phyloP scores from a whole-genome alignment of 306 rosid genomes.

The Senna tora region DNA sequence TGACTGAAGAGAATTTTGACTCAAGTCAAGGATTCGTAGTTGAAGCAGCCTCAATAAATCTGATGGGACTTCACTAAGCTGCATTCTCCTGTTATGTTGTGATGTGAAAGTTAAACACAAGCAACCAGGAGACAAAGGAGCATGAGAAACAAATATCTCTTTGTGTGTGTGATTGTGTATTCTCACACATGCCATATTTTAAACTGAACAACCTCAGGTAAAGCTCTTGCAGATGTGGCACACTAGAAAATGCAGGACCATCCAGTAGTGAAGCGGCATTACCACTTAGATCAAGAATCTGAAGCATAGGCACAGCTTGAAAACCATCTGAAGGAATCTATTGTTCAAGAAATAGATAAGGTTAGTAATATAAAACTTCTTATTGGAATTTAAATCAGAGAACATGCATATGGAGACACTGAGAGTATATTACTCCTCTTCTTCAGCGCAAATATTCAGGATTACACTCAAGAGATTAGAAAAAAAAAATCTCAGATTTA shows the following conservation, averaged over 20 bases:
- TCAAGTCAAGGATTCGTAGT: slow-evolving; percentile 71
- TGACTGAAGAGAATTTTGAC: slow-evolving; percentile 84
- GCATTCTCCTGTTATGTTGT: slow-evolving; percentile 71
- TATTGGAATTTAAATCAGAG: slow-evolving; percentile 24
- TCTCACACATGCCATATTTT: slow-evolving; percentile 32
- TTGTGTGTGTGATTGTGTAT: slow-evolving; percentile 18
- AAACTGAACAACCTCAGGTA: slow-evolving; percentile 71
- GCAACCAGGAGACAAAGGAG: slow-evolving; percentile 15
- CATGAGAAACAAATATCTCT: background rate
- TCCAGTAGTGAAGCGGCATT: slow-evolving; percentile 62
- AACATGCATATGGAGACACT: slow-evolving; percentile 16
- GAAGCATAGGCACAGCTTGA: slow-evolving; percentile 73
- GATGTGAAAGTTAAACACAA: slow-evolving; percentile 37
- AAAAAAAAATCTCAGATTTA: slow-evolving; percentile 4
- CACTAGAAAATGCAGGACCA: slow-evolving; percentile 67
- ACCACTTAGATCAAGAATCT: slow-evolving; percentile 81
- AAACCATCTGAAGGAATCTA: slow-evolving; percentile 88
- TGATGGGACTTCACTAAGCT: slow-evolving; percentile 65
- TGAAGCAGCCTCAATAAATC: slow-evolving; percentile 69
- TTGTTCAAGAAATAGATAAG: slow-evolving; percentile 31
- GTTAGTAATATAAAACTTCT: slow-evolving; percentile 38
- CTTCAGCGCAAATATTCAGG: slow-evolving; percentile 19
- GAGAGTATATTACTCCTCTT: slow-evolving; percentile 12
- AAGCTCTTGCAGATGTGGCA: slow-evolving; percentile 80
- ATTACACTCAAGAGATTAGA: background rate